Base-by-base conservation (phyloP, 2,329 filamentous ascomycete genomes). In the Diaporthe eres region DNA sequence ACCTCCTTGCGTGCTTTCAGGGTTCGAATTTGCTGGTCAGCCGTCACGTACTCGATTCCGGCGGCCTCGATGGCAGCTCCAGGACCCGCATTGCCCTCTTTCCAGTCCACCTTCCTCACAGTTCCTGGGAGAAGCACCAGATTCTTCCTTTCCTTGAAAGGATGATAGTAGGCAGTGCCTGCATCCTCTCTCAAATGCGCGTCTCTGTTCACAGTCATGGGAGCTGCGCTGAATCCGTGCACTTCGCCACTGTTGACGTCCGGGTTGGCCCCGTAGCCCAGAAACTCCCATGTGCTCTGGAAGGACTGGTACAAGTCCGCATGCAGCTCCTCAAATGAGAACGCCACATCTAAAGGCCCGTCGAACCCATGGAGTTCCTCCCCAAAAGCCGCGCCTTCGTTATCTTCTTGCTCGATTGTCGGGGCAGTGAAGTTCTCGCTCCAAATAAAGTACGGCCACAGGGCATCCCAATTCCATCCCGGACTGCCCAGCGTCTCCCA, bases 401-500 rank as follows among this genome's bases (percentile, higher is more conserved):
- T 9, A 2, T 31, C 13, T 17, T 31, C n/a, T 31, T 58, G 55
- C 28, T 31, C 55, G 28, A 22, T 28, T 7, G 28, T 34, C 12
- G 55, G 31, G 34, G 22, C 55, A 4, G 34, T n/a, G 34, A 60
- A 37, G 5, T 31, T 31, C 55, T 60, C 55, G 15, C 17, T 9
- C 55, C 28, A 19, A 3, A 34, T 15, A 34, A 19, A 31, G 28
- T 60, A 60, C 3, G 55, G 34, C 28, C 28, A 60, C 25, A 60
- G 28, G 28, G 55, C 17, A 37, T 60, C 55, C 55, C 55, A 60
- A n/a, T 60, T 78, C 80, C 80, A 81, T 7, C 78, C 79, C 0
- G 78, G 74, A 58, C 83, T 84, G 1, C 83, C 83, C 4, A 84
- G 78, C 0, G 78, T 79, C 37, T 81, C 83, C 83, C 83, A 84